Base-by-base conservation (phyloP, 2,329 filamentous ascomycete genomes). In the Fusarium bulbicola region DNA sequence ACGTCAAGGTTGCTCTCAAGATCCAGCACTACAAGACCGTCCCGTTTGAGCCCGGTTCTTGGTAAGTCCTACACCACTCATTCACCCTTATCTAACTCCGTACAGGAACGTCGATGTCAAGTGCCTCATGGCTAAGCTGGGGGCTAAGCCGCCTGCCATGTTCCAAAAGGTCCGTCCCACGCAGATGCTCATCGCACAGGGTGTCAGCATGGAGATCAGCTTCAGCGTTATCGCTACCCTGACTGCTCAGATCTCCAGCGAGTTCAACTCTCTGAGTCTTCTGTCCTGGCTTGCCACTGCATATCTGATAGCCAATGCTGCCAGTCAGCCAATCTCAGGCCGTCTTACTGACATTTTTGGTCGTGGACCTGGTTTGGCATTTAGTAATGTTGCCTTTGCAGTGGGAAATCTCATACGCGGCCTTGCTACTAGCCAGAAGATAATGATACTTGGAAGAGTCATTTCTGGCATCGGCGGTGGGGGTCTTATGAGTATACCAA, bases 341-440 rank as follows among this genome's bases (percentile, higher is more conserved):
- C 89, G 93, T 18, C 80, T 96, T 59, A 96, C 93, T 0, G 94
- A 96, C 78, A 94, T 96, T 36, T 94, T 94, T 77, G 91, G 91
- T 10, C 89, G 93, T 3, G 87, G 92, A 0, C 88, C 91, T 0
- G 93, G 93, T 0, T 82, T 96, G 8, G 83, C 95, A 3, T 90
- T 94, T 64, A 92, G 90, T 60, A 94, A 94, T 77, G 70, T 92
- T 37, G 88, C 94, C 78, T 96, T 96, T 78, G 91, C 90, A 1
- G 81, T 84, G 0, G 93, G 93, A 0, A 96, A 94, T 56, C 81
- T 95, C 64, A 90, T 95, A 63, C 95, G 93, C 75, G 93, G 92
- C 1, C 80, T 95, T 12, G 92, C 93, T 0, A 85, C 83, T 37
- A 85, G 84, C 32, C 86, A 92, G 79, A 83, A 84, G 77, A 83